These are phyloP conservation scores for Pythium dissotocum DNA, from an alignment of 352 stramenopile genomes.

Conservation along the genomic window DNA sequence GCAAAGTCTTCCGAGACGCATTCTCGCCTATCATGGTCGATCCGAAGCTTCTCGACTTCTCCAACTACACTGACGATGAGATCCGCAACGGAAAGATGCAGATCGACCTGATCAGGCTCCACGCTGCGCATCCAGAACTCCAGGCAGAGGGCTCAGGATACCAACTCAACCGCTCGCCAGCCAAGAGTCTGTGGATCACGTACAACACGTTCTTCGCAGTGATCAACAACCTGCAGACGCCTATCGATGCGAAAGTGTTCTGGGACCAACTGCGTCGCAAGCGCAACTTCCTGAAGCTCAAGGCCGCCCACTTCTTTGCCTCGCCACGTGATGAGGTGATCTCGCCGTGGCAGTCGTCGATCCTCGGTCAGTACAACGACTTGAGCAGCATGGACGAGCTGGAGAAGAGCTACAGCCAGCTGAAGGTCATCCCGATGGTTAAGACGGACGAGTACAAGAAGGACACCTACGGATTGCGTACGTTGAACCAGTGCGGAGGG, in stretches of 20 bases:
- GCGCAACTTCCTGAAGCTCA: conserved; percentile 28
- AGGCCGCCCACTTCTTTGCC: conserved; percentile 30
- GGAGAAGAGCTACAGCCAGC: conserved; percentile 27
- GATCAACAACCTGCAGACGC: conserved; percentile 35
- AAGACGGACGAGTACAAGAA: conserved; percentile 39
- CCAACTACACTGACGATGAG: conserved; percentile 28
- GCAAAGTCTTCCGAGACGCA: conserved; percentile 32
- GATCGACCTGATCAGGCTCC: conserved; percentile 35
- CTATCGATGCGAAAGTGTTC: conserved; percentile 26
- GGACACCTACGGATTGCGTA: conserved; percentile 40
- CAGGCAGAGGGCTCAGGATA: conserved; percentile 36
- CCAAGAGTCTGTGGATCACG: conserved; percentile 29
- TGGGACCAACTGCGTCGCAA: conserved; percentile 29
- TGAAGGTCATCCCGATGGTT: conserved; percentile 38
- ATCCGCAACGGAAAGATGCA: conserved; percentile 35
- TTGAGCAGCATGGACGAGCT: conserved; percentile 33
- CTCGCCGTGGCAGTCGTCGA: conserved; percentile 39
- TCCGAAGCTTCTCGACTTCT: conserved; percentile 35
- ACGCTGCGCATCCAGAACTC: conserved; percentile 29
- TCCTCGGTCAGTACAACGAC: conserved; percentile 40
- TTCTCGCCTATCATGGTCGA: conserved; percentile 29
- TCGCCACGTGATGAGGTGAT: conserved; percentile 36
- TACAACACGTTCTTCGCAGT: conserved; percentile 20
- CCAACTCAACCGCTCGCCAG: conserved; percentile 38
- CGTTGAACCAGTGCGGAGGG: conserved; percentile 30